Conservation (phyloP, 176 grass and related monocot species). For the Oropetium thomaeum region DNA sequence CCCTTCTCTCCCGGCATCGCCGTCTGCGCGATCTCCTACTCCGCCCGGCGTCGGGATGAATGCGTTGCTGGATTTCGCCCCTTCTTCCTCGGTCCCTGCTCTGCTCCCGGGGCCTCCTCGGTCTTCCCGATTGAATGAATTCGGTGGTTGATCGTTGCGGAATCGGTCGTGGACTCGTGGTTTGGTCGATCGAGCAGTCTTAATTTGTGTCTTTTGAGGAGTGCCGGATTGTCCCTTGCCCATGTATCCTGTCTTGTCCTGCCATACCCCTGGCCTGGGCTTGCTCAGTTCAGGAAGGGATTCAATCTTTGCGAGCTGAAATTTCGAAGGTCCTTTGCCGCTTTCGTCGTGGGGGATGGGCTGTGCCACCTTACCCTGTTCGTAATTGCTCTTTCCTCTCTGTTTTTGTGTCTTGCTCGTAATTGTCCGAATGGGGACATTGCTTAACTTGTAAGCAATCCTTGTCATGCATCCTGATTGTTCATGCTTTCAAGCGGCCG, state of each 20-base stretch:
- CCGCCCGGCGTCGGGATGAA: neutral
- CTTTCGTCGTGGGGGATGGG: neutral
- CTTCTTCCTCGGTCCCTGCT: neutral
- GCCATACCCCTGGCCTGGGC: too few relatives aligned
- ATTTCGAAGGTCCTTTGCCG: constrained; percentile 2
- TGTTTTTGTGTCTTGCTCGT: neutral
- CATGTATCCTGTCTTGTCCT: neutral
- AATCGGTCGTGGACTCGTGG: neutral
- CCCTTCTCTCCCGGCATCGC: neutral
- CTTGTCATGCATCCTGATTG: neutral
- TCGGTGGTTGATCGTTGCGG: constrained; percentile 3
- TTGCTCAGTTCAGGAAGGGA: constrained; percentile 17
- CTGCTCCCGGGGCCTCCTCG: neutral
- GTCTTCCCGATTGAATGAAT: neutral
- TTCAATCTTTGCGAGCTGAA: neutral
- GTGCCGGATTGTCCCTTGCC: neutral
- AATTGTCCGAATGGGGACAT: neutral
- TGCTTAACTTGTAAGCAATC: neutral
- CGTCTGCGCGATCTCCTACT: neutral
- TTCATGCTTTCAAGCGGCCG: neutral
- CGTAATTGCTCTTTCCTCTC: neutral
- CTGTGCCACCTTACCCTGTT: neutral
- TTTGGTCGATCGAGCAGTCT: neutral
- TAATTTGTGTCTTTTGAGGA: neutral
- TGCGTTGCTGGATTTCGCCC: neutral